These are phyloP conservation scores for Fusarium guadeloupense DNA, from an alignment of 2,329 filamentous ascomycete species.

Conservation along the genomic window DNA sequence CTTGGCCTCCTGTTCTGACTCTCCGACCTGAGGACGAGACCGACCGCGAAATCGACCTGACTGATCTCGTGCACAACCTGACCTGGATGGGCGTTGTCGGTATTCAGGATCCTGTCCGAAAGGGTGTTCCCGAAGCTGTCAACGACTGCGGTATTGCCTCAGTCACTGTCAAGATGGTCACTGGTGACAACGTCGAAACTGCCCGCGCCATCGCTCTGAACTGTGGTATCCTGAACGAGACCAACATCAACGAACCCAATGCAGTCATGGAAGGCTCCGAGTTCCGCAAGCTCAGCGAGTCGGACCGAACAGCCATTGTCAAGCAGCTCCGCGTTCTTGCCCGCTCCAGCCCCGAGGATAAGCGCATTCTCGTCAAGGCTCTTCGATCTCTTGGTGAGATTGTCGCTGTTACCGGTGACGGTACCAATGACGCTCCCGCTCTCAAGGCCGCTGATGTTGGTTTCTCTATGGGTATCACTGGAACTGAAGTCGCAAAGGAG, in stretches of 20 bases:
- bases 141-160: constrained; percentile 69
- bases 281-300: constrained; percentile 66
- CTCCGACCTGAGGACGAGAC: constrained; percentile 69
- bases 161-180: constrained; percentile 72
- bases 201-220: constrained; percentile 56
- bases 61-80: constrained; percentile 56
- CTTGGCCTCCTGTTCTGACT: constrained; percentile 73
- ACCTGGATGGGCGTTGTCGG: constrained; percentile 63
- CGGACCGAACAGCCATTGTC: constrained; percentile 60
- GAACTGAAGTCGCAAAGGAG: constrained; percentile 72
- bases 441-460: constrained; percentile 73
- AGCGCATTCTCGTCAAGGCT: constrained; percentile 70
- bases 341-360: constrained; percentile 75
- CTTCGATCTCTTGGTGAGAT: constrained; percentile 72
- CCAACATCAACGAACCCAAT: constrained; percentile 60
- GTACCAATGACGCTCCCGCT: constrained; percentile 72
- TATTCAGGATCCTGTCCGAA: constrained; percentile 73
- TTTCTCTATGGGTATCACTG: constrained; percentile 73
- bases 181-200: constrained; percentile 59
- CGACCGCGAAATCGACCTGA: constrained; percentile 54
- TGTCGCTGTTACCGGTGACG: constrained; percentile 73
- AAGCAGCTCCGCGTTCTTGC: constrained; percentile 74
- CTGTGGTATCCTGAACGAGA: constrained; percentile 60
- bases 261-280: constrained; percentile 61
- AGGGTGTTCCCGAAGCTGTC: constrained; percentile 70